Evolutionary conservation across 169 alveolate genomes (phyloP), one percentile per base, ranked within the genome.

Genomic region (Cardiosporidium cionae): DNA sequence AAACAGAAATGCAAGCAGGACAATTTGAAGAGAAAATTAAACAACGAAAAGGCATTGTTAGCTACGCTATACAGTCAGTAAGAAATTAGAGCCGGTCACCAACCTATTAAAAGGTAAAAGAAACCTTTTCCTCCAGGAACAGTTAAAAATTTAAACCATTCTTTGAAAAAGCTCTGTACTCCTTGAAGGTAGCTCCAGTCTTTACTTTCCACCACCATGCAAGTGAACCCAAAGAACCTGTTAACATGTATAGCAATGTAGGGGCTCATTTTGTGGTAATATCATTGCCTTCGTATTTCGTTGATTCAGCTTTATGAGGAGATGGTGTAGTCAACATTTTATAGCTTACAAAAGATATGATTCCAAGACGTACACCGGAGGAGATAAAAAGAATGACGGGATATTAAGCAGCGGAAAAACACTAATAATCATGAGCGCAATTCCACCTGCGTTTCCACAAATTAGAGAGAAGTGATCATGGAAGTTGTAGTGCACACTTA

Each of bases 41-140:
- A 44, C 16, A 16, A n/a, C 58, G 58, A 16, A n/a, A 16, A n/a
- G n/a, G n/a, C n/a, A 44, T 44, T 16, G 16, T 16, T 44, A 44
- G n/a, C n/a, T 44, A 44, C 58, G n/a, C 27, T 44, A n/a, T 44
- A n/a, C 58, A n/a, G 58, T 44, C 27, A 16, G 58, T 44, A 44
- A 16, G n/a, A 44, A 16, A 44, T 16, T 44, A 44, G 58, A 16
- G 58, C n/a, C 35, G 27, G 72, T 7, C 37, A 2, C 77, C 36
- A 25, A 76, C 82, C 82, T 28, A 66, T 32, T 31, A 76, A 65
- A 1, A 76, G 33, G 52, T 76, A 76, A 29, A 76, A 76, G 28
- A 65, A 63, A 2, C 82, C 82, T 33, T 76, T 76, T 23, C 82
- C 82, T 32, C 70, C 73, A 5, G 82, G 82, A 6, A 76, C 77